Evolutionary conservation across 352 stramenopile genomes (phyloP), one percentile per base, ranked within the genome.

Genomic region (Phytophthora pluvialis): DNA sequence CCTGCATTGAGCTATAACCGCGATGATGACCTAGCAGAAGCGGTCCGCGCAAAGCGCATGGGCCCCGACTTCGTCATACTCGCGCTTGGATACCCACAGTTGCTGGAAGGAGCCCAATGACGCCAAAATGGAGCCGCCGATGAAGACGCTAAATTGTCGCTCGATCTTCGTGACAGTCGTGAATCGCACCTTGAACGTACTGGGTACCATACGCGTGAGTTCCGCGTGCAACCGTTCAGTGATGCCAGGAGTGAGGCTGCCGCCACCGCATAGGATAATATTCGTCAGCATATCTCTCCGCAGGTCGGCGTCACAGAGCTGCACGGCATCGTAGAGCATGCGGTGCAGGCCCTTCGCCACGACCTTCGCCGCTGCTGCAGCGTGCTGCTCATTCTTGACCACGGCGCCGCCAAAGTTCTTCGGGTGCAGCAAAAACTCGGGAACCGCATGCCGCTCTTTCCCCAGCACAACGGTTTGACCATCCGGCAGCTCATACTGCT

Each of bases 101-200:
- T 95, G 88, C 75, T 97, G 87, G 67, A 97, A 97, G 5, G 88
- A 94, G 7, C 87, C 87, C 32, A 97, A 75, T 48, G 86, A 95
- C 35, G 89, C 89, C 26, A 97, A 73, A 52, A 97, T 94, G 47
- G 84, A 94, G 16, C 86, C 89, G 28, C 89, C 89, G 50, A 95
- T 97, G 73, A 94, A 97, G 53, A 83, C 82, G 46, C 86, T 96
- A 44, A 95, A 95, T 76, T 94, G 83, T 15, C 83, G 77, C 74
- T 97, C 88, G 63, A 95, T 78, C 67, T 90, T 88, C 54, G 82
- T 89, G 15, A 89, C 81, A 43, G 75, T 86, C 57, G 85, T 93
- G 60, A 97, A 91, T n/a, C 89, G 84, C 51, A 95, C 75, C 54
- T 96, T 96, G 63, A 93, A 93, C 9, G 82, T 91, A 46, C 86